Evolutionary conservation across 2,329 filamentous ascomycete species (phyloP).

Genomic region (Alternaria arbusti): DNA sequence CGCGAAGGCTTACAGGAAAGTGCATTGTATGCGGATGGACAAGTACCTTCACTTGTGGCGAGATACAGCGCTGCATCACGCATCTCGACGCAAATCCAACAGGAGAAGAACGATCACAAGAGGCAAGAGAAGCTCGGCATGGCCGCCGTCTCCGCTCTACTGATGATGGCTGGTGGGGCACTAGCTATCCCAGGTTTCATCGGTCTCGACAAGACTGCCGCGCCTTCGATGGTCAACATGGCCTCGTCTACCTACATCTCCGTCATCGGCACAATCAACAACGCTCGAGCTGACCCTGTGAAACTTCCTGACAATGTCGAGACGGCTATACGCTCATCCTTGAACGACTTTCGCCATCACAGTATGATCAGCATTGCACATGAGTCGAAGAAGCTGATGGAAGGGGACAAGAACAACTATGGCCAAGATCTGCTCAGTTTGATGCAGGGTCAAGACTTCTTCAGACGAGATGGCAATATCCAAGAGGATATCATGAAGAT

Average conservation of each 20-base stretch:
- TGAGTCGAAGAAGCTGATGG: neutral
- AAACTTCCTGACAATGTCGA: neutral
- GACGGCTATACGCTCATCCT: neutral
- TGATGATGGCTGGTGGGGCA: neutral
- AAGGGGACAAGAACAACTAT: neutral
- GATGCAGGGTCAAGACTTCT: neutral
- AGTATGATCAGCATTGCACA: neutral
- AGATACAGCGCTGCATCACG: neutral
- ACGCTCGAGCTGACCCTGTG: neutral
- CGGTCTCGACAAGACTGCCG: neutral
- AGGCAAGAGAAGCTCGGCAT: neutral
- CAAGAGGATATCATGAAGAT: neutral
- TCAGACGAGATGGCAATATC: neutral
- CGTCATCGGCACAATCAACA: neutral
- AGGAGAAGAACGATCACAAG: neutral
- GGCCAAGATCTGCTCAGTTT: neutral
- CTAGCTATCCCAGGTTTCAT: neutral
- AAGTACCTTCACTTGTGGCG: neutral
- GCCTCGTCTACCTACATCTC: neutral
- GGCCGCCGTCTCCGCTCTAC: neutral
- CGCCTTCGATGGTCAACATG: neutral
- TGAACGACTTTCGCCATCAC: neutral
- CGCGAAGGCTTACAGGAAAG: neutral
- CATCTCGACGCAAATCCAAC: neutral
- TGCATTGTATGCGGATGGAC: neutral